Conservation (phyloP, 2,329 filamentous ascomycete species). For the Zarea fungicola region DNA sequence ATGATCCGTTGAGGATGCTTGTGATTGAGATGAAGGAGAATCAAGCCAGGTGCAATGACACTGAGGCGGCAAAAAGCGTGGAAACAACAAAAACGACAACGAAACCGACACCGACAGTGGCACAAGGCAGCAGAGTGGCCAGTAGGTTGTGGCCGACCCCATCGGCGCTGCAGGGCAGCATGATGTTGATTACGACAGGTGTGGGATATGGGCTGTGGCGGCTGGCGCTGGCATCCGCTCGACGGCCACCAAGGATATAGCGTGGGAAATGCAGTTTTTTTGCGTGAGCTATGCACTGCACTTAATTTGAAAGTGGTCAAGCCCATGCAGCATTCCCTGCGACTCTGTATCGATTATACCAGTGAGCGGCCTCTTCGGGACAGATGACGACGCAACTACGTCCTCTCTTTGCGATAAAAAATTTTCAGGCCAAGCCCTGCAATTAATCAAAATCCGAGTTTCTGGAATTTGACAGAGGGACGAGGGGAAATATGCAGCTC, state of each 20-base stretch:
- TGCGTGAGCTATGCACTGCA: neutral
- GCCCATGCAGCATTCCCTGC: too few relatives aligned
- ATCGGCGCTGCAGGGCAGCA: conserved; percentile 4
- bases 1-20: conserved; percentile 3
- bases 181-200: conserved; percentile 6
- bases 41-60: neutral
- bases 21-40: conserved; percentile 5
- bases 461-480: too few relatives aligned
- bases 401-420: too few relatives aligned
- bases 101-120: neutral
- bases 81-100: neutral
- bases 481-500: too few relatives aligned
- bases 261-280: neutral
- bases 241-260: conserved; percentile 6
- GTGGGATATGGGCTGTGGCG: conserved; percentile 8
- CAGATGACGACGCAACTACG: too few relatives aligned
- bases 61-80: neutral
- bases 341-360: too few relatives aligned
- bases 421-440: too few relatives aligned
- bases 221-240: conserved; percentile 4
- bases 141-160: neutral
- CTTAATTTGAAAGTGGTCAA: too few relatives aligned
- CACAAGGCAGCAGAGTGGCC: neutral
- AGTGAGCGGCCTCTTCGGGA: too few relatives aligned
- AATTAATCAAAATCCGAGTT: too few relatives aligned